Evolutionary conservation across 495 filamentous ascomycete species (phyloP).

Genomic region (Xylaria venustula): DNA sequence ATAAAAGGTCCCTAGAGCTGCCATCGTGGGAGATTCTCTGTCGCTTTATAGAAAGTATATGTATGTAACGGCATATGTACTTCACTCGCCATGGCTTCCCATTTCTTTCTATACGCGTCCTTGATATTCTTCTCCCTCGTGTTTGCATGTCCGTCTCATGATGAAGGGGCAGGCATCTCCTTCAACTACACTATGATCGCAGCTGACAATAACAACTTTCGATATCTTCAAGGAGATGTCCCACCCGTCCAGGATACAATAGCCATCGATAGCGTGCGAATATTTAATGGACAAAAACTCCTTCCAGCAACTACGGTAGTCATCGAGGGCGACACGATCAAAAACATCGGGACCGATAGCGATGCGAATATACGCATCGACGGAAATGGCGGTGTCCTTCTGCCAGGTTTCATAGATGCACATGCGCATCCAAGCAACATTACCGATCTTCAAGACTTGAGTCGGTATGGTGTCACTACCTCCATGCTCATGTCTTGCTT

Average conservation of each 20-base stretch:
- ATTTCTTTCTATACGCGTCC: not conserved
- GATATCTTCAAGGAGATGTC: not conserved
- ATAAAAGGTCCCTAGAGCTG: too few species aligned
- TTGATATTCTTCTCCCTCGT: not conserved
- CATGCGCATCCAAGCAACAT: conserved; percentile 23
- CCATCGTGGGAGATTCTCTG: too few species aligned
- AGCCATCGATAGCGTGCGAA: conserved; percentile 12
- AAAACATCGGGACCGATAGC: not conserved
- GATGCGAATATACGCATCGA: conserved; percentile 16
- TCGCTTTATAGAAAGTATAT: too few species aligned
- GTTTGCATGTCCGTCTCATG: not conserved
- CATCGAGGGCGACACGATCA: not conserved
- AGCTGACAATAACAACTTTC: not conserved
- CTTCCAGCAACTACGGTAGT: conserved; percentile 5
- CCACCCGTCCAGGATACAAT: not conserved
- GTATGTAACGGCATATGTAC: too few species aligned
- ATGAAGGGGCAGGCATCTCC: not conserved
- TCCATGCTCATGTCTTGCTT: conserved; percentile 27
- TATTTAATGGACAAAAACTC: conserved; percentile 11
- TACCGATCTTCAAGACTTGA: conserved; percentile 17
- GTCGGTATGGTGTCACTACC: conserved; percentile 31
- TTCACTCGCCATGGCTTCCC: not conserved
- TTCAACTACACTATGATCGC: not conserved
- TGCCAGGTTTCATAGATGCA: conserved; percentile 34
- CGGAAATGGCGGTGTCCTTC: conserved; percentile 22